Evolutionary conservation across 805 yeast genomes (phyloP).

Genomic region (Scheffersomyces coipomensis): DNA sequence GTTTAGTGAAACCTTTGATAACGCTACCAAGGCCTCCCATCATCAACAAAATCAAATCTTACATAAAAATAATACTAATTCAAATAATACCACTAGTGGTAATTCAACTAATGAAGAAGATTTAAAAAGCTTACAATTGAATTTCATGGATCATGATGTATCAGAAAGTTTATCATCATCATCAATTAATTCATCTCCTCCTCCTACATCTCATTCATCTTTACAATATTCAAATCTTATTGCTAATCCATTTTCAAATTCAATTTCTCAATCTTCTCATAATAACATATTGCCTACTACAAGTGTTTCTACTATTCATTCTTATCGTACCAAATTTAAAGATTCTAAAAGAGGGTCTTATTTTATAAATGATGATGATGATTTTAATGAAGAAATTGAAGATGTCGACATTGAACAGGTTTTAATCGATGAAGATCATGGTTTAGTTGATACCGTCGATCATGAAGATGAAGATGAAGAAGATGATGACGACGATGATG

Average conservation of each 20-base stretch:
- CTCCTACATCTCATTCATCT: slow-evolving; percentile 1
- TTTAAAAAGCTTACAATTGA: slow-evolving; percentile 1
- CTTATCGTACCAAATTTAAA: not conserved
- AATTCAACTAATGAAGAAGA: not conserved
- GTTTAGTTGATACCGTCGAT: slow-evolving; percentile 8
- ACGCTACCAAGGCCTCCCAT: slow-evolving; percentile 5
- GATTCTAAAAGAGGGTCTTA: too few relatives aligned
- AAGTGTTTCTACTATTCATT: not conserved
- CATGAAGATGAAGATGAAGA: slow-evolving; percentile 6
- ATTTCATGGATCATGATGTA: slow-evolving; percentile 2
- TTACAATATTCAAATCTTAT: not conserved
- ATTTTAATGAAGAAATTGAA: slow-evolving; percentile 3
- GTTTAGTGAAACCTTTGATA: slow-evolving; percentile 38
- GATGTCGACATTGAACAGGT: slow-evolving; percentile 2
- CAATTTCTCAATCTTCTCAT: not conserved
- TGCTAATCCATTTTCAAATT: not conserved
- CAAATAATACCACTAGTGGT: not conserved
- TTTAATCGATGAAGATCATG: slow-evolving; percentile 3
- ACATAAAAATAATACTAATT: not conserved
- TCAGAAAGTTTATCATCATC: slow-evolving; percentile 5
- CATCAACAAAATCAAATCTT: not conserved
- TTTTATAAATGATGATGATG: not conserved
- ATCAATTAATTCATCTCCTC: slow-evolving; percentile 2
- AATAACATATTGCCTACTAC: not conserved
- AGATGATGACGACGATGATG: slow-evolving; percentile 8